Conservation (phyloP, 768 basidiomycete species). For the Mycena galopus region DNA sequence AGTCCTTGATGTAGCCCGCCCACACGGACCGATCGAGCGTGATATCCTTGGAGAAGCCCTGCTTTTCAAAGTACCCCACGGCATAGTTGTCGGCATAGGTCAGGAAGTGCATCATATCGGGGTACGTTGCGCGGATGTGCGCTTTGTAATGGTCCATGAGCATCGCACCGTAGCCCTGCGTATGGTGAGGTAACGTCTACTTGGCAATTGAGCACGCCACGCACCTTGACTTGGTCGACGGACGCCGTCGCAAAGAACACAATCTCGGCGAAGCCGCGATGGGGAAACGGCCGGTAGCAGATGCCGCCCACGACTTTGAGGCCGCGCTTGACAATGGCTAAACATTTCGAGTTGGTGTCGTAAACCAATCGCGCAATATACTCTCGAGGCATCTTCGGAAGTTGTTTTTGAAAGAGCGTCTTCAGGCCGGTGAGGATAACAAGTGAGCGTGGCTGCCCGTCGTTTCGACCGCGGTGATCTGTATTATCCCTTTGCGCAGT, state of each 20-base stretch:
- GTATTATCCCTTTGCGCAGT: constrained; percentile 85
- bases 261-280: constrained; percentile 96
- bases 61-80: constrained; percentile 99
- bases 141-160: constrained; percentile 99
- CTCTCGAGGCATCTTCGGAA: constrained; percentile 99
- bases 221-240: constrained; percentile 96
- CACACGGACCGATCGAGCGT: constrained; percentile 90
- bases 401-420: constrained; percentile 95
- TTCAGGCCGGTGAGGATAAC: constrained; percentile 95
- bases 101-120: constrained; percentile 92
- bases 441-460: constrained; percentile 78
- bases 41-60: constrained; percentile 98
- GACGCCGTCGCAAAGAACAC: constrained; percentile 98
- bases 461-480: constrained; percentile 89
- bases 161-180: constrained; percentile 95
- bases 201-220: constrained; percentile 26
- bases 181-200: neutral
- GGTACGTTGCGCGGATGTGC: constrained; percentile 86
- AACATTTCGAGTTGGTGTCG: constrained; percentile 90
- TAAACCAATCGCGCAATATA: constrained; percentile 97
- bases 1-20: constrained; percentile 99
- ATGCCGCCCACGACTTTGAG: constrained; percentile 98
- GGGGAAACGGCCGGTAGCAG: constrained; percentile 95
- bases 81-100: constrained; percentile 99
- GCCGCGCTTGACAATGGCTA: constrained; percentile 96